Evolutionary conservation across 495 filamentous ascomycete species (phyloP).

Genomic region (Tetracladium marchalianum): DNA sequence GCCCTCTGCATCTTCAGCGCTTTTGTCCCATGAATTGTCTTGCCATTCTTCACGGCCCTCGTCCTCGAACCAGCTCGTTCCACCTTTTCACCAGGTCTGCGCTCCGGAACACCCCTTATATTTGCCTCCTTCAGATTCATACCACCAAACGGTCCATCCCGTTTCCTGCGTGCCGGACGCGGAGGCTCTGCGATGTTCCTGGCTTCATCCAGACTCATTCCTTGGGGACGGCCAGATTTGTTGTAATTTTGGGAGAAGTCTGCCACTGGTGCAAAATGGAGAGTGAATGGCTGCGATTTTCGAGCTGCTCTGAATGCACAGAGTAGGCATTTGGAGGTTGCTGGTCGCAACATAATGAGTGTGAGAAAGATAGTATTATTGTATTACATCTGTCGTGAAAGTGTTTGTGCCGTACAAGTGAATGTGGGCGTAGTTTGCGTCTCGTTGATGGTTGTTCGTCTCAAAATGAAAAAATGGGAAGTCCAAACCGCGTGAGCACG

Average conservation of each 20-base stretch:
- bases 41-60: constrained; percentile 21
- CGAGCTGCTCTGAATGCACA: constrained; percentile 19
- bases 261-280: constrained; percentile 7
- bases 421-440: no score
- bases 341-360: constrained; percentile 14
- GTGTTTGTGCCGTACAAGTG: no score
- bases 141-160: constrained; percentile 57
- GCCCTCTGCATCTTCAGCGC: constrained; percentile 92
- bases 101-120: constrained; percentile 27
- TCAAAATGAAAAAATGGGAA: no score
- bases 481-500: no score
- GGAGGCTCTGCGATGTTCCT: constrained; percentile 2
- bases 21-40: constrained; percentile 46
- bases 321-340: constrained; percentile 15
- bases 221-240: constrained; percentile 3
- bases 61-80: constrained; percentile 22
- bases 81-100: constrained; percentile 18
- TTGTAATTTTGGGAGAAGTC: constrained; percentile 5
- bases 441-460: no score
- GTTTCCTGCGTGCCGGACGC: constrained; percentile 24
- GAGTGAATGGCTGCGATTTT: neutral
- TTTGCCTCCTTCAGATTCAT: constrained; percentile 71
- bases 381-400: no score
- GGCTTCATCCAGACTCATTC: constrained; percentile 13
- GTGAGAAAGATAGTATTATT: neutral